Conservation (phyloP, 495 filamentous ascomycete species). For the Melanomma pulvis-pyrius region DNA sequence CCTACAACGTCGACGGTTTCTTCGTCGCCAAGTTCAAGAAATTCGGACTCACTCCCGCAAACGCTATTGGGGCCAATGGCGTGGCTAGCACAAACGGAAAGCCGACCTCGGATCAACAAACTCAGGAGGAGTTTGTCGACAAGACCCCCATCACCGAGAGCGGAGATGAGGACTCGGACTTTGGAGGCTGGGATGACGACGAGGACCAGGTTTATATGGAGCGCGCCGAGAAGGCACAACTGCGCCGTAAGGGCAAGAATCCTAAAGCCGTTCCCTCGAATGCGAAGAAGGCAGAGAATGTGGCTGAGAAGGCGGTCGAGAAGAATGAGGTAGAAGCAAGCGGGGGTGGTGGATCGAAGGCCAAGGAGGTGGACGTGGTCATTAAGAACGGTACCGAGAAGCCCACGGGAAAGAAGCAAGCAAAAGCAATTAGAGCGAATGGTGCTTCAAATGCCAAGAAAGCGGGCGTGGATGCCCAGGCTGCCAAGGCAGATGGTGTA, state of each 20-base stretch:
- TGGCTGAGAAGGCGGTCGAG: slow-evolving; percentile 10
- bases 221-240: slow-evolving; percentile 58
- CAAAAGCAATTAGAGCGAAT: background rate
- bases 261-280: slow-evolving; percentile 54
- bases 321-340: background rate
- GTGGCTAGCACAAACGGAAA: slow-evolving; percentile 26
- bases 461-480: slow-evolving; percentile 3
- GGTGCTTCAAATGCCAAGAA: slow-evolving; percentile 6
- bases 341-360: background rate
- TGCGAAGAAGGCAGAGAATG: slow-evolving; percentile 40
- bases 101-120: slow-evolving; percentile 33
- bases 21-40: slow-evolving; percentile 98
- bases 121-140: slow-evolving; percentile 45
- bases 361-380: slow-evolving; percentile 12
- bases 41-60: slow-evolving; percentile 68
- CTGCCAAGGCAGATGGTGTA: slow-evolving; percentile 5
- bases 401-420: background rate
- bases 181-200: slow-evolving; percentile 67
- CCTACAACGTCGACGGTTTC: slow-evolving; percentile 97
- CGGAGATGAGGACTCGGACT: slow-evolving; percentile 55
- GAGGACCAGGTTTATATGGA: slow-evolving; percentile 64
- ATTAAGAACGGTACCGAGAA: slow-evolving; percentile 11
- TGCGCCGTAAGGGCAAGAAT: slow-evolving; percentile 69
- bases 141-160: slow-evolving; percentile 55
- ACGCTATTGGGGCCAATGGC: slow-evolving; percentile 52